These are phyloP conservation scores for Apophysomyces elegans DNA, from an alignment of 371 early-diverging fungal genomes.

Conservation along the genomic window DNA sequence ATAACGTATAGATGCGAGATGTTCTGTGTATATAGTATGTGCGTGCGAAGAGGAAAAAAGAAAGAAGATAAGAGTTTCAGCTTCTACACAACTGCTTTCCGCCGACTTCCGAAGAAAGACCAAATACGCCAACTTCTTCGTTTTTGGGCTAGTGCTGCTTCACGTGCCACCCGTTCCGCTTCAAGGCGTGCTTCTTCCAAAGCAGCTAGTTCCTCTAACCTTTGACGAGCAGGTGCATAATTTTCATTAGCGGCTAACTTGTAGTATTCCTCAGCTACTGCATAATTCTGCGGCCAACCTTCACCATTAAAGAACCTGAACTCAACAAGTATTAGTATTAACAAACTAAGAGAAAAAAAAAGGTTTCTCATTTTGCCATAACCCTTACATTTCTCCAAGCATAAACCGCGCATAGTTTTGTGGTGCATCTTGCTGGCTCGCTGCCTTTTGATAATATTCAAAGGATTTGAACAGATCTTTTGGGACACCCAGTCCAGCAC, in stretches of 20 bases:
- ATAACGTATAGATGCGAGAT: too few relatives aligned
- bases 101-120: slow-evolving; percentile 25
- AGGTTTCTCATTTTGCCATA: slow-evolving; percentile 4
- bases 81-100: slow-evolving; percentile 17
- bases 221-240: slow-evolving; percentile 38
- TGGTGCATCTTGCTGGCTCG: slow-evolving; percentile 53
- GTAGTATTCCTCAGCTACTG: slow-evolving; percentile 48
- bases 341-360: neutral
- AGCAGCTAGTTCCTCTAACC: slow-evolving; percentile 21
- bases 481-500: slow-evolving; percentile 46
- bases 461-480: slow-evolving; percentile 43
- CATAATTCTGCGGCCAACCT: slow-evolving; percentile 45
- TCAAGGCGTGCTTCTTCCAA: slow-evolving; percentile 18
- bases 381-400: slow-evolving; percentile 52
- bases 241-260: slow-evolving; percentile 48
- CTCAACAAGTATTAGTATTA: neutral
- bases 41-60: neutral
- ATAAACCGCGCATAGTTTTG: slow-evolving; percentile 54
- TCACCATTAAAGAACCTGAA: slow-evolving; percentile 49
- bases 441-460: slow-evolving; percentile 55
- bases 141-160: slow-evolving; percentile 15
- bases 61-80: neutral
- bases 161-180: slow-evolving; percentile 10
- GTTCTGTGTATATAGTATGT: too few relatives aligned
- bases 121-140: slow-evolving; percentile 22